These are phyloP conservation scores for Zymoseptoria ardabiliae DNA, from an alignment of 2,329 filamentous ascomycete species.

Conservation along the genomic window DNA sequence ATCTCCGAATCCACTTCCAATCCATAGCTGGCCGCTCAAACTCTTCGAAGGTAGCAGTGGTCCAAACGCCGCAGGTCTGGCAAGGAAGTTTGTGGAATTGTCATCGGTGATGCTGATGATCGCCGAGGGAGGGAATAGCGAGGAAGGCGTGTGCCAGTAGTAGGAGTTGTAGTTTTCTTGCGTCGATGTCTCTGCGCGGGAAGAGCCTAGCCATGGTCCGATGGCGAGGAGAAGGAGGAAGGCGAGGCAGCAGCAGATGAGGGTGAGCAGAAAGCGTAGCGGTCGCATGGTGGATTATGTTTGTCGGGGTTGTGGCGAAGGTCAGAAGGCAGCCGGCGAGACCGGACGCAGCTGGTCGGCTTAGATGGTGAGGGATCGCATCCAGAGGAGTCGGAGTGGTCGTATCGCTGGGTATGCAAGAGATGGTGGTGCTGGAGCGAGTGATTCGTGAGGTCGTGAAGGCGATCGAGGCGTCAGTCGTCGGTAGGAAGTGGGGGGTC, in stretches of 20 bases:
- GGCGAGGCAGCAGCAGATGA: conserved; percentile 37
- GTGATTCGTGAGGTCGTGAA: neutral
- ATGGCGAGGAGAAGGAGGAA: conserved; percentile 39
- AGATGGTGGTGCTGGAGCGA: neutral
- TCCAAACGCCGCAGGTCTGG: conserved; percentile 87
- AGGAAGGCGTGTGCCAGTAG: conserved; percentile 56
- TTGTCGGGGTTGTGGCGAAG: neutral
- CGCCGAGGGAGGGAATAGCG: conserved; percentile 88
- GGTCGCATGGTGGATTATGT: conserved; percentile 31
- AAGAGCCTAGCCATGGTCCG: conserved; percentile 21
- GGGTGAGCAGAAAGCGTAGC: conserved; percentile 36
- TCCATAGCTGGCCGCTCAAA: conserved; percentile 84
- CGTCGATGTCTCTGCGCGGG: conserved; percentile 11
- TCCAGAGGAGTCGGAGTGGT: neutral
- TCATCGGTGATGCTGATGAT: conserved; percentile 95
- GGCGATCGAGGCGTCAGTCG: neutral
- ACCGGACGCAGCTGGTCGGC: neutral
- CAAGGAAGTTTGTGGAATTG: conserved; percentile 94
- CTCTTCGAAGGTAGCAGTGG: conserved; percentile 67
- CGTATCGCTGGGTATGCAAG: conserved; percentile 1
- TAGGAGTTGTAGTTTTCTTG: conserved; percentile 27
- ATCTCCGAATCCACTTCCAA: conserved; percentile 84
- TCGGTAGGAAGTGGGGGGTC: neutral
- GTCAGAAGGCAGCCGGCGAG: neutral
- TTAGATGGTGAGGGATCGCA: neutral